Percentiles rank a stretch among this genome's conserved stretches.
phyloP scores from a whole-genome alignment of 164 flowering plant species.

The Paratinospora sagittata region DNA sequence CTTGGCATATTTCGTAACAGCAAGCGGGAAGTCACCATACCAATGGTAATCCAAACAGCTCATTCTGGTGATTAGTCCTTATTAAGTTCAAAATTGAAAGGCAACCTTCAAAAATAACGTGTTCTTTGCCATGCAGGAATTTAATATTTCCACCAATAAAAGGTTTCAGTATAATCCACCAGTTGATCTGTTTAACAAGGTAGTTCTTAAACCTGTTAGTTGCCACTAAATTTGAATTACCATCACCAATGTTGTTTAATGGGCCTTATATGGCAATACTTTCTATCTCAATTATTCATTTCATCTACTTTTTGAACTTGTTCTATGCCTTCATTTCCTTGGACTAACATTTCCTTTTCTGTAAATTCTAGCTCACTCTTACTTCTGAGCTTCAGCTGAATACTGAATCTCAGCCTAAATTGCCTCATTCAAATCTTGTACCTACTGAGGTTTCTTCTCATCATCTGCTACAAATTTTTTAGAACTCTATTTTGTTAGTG shows the following conservation, averaged over 20 bases:
- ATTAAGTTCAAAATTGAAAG: not conserved
- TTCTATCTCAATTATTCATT: not conserved
- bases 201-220: conserved; percentile 12
- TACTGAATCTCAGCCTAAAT: conserved; percentile 31
- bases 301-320: not conserved
- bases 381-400: conserved; percentile 46
- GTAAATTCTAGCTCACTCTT: conserved; percentile 51
- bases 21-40: conserved; percentile 60
- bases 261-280: not conserved
- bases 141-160: conserved; percentile 59
- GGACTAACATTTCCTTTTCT: conserved; percentile 2
- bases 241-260: not conserved
- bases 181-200: conserved; percentile 77
- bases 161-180: conserved; percentile 57
- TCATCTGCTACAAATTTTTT: not conserved
- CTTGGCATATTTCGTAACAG: conserved; percentile 63
- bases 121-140: conserved; percentile 42
- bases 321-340: not conserved
- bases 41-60: conserved; percentile 41
- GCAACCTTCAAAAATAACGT: not conserved
- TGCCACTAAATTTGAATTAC: not conserved
- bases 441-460: conserved; percentile 40
- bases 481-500: not conserved
- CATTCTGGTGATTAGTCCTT: not conserved
- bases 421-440: conserved; percentile 18